A percentile compares a stretch with the other conserved stretches of the same genome.
These are phyloP conservation scores for Colletotrichum graminicola DNA, from an alignment of 2,329 filamentous ascomycete species.

Conservation along the genomic window DNA sequence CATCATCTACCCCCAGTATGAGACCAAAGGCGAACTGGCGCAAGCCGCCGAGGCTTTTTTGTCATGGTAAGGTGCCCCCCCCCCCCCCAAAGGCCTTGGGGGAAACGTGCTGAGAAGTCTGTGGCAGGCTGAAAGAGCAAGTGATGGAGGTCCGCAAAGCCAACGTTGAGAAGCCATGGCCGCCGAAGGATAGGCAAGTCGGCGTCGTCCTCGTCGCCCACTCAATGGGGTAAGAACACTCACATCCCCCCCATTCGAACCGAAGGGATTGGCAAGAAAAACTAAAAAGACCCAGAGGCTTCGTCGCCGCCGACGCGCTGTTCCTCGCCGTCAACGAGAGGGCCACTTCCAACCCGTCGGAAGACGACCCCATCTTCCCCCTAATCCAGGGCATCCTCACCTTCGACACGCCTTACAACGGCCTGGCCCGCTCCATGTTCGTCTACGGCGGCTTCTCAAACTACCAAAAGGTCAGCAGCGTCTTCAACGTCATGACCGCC, in stretches of 20 bases:
- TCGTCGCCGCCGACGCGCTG: constrained; percentile 86
- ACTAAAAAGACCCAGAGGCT: constrained; percentile 66
- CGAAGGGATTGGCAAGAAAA: no score
- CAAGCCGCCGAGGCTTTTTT: constrained; percentile 60
- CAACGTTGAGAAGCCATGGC: constrained; percentile 77
- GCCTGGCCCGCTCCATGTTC: constrained; percentile 70
- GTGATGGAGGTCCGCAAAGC: constrained; percentile 83
- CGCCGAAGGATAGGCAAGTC: constrained; percentile 84
- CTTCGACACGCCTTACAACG: constrained; percentile 88
- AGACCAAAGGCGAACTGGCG: constrained; percentile 76
- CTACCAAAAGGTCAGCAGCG: constrained; percentile 67
- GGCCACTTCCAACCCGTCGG: constrained; percentile 53
- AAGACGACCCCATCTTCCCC: constrained; percentile 74
- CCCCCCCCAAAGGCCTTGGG: fast-evolving
- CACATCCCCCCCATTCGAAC: no score
- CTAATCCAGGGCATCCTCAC: constrained; percentile 83
- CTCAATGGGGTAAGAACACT: constrained; percentile 73
- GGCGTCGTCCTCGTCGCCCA: constrained; percentile 85
- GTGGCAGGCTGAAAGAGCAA: constrained; percentile 77
- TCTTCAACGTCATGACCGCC: constrained; percentile 70
- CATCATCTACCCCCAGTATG: constrained; percentile 78
- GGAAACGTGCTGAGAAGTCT: constrained; percentile 10
- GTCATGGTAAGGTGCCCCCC: constrained; percentile 55
- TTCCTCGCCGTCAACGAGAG: constrained; percentile 77
- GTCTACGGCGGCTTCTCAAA: constrained; percentile 72